Base-by-base conservation (phyloP, 1,139 yeast genomes). In the Magnusiomyces magnusii region DNA sequence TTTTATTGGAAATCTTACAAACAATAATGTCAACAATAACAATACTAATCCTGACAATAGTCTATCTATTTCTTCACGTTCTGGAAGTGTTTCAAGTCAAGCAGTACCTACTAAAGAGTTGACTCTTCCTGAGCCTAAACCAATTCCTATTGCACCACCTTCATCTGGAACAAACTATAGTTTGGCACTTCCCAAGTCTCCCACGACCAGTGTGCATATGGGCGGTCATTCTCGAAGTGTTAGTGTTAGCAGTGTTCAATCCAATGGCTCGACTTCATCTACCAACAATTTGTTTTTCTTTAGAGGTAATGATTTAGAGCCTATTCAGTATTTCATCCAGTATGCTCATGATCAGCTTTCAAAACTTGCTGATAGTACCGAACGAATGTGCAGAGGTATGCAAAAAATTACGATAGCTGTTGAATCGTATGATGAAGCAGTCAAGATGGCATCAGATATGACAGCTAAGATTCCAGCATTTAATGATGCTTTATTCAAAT, bases 321-420 rank as follows among this genome's bases (percentile, higher is more conserved):
- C 55, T 2, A 52, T 52, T 25, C 47, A 24, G 31, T 52, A 52
- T 41, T 52, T 52, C 21, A 25, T 52, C n/a, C 49, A 52, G 24
- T 52, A 52, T 39, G 55, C 55, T 7, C 49, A 52, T 41, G 55
- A 52, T 19, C 55, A 52, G 23, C 49, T 52, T n/a, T 24, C 55
- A 2, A 41, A 41, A 17, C 47, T 52, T 41, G 55, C 49, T 23
- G 27, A n/a, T 1, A 39, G 39, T n/a, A 27, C 55, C 15, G 49
- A 52, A 52, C 23, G 10, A 15, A 39, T 52, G 28, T 41, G 34
- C 24, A 17, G 23, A 15, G 47, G 47, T 1, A 41, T 27, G 31
- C 55, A 36, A 41, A 39, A 23, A 17, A 52, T 52, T 15, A 39
- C 31, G 3, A 24, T 25, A 23, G 34, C 55, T 23, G 25, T 52